Percentiles rank a stretch among this genome's conserved stretches.
phyloP scores from a whole-genome alignment of 2,329 filamentous ascomycete genomes.

The Aspergillus viridinutans region DNA sequence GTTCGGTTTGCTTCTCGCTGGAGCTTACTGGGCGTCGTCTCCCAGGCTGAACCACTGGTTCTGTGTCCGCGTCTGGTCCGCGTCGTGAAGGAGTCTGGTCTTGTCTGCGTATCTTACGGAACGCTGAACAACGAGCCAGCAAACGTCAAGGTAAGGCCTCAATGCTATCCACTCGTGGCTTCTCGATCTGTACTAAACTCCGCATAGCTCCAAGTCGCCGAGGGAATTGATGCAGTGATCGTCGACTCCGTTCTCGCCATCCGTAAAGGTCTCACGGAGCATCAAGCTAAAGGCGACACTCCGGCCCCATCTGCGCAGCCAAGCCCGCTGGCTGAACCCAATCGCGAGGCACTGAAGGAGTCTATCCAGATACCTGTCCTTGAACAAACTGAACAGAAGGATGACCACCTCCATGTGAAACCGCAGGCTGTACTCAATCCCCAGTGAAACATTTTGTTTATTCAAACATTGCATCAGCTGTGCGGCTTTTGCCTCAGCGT shows the following conservation, averaged over 20 bases:
- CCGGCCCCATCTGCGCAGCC: conserved; percentile 21
- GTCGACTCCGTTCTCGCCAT: conserved; percentile 93
- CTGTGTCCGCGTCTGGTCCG: conserved; percentile 82
- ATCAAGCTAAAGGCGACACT: conserved; percentile 22
- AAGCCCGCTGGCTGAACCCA: conserved; percentile 18
- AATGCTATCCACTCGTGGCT: not conserved
- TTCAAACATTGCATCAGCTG: not conserved
- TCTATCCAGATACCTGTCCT: conserved; percentile 24
- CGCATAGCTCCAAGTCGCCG: conserved; percentile 74
- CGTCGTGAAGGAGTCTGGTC: conserved; percentile 88
- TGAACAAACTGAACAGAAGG: conserved; percentile 20
- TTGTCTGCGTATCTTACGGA: conserved; percentile 97
- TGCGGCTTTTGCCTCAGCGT: not conserved
- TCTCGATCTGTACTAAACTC: conserved; percentile 5
- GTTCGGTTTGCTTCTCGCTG: conserved; percentile 91
- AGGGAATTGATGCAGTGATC: conserved; percentile 96
- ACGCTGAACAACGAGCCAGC: conserved; percentile 78
- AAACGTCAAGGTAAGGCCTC: conserved; percentile 70
- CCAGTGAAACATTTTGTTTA: not conserved
- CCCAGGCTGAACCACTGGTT: conserved; percentile 81
- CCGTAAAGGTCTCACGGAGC: conserved; percentile 73
- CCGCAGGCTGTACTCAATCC: not conserved
- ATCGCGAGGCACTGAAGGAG: conserved; percentile 17
- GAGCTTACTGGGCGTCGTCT: conserved; percentile 91
- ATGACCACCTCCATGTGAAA: conserved; percentile 16